A percentile compares a stretch with the other conserved stretches of the same genome.
phyloP scores from a whole-genome alignment of 192 early-diverging fungal genomes.

The Coemansia sp. region DNA sequence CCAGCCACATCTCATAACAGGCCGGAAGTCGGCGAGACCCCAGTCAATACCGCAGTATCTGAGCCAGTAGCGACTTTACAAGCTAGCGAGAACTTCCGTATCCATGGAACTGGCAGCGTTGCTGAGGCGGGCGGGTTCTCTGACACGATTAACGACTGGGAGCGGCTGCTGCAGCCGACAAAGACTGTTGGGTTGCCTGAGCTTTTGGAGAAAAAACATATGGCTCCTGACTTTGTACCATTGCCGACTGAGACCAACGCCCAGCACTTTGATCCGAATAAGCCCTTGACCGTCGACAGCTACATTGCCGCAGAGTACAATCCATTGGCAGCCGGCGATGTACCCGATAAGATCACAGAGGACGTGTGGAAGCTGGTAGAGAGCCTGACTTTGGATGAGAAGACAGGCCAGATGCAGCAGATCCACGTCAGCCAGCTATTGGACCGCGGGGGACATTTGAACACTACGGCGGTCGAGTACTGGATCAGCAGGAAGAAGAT shows the following conservation, averaged over 20 bases:
- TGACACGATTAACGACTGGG: conserved; percentile 14
- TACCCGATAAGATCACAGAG: conserved; percentile 32
- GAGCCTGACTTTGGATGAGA: conserved; percentile 57
- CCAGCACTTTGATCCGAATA: conserved; percentile 24
- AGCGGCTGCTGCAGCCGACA: conserved; percentile 26
- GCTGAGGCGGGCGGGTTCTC: neutral
- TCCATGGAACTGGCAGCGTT: neutral
- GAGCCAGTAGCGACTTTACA: neutral
- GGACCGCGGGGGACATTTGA: conserved; percentile 45
- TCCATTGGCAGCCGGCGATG: conserved; percentile 10
- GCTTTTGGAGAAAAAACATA: conserved; percentile 14
- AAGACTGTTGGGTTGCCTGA: conserved; percentile 33
- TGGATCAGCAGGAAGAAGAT: conserved; percentile 58
- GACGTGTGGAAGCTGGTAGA: conserved; percentile 58
- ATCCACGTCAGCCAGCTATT: conserved; percentile 60
- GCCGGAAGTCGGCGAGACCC: conserved; percentile 15
- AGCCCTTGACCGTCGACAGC: conserved; percentile 12
- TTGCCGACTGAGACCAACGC: neutral
- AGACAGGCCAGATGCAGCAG: conserved; percentile 71
- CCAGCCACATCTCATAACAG: neutral
- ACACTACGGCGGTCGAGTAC: conserved; percentile 55
- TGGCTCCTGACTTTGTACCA: neutral
- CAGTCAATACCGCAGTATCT: neutral
- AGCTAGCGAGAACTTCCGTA: conserved; percentile 5
- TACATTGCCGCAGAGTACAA: conserved; percentile 19